Evolutionary conservation across 2,329 filamentous ascomycete genomes (phyloP).

Genomic region (Massarina eburnea): DNA sequence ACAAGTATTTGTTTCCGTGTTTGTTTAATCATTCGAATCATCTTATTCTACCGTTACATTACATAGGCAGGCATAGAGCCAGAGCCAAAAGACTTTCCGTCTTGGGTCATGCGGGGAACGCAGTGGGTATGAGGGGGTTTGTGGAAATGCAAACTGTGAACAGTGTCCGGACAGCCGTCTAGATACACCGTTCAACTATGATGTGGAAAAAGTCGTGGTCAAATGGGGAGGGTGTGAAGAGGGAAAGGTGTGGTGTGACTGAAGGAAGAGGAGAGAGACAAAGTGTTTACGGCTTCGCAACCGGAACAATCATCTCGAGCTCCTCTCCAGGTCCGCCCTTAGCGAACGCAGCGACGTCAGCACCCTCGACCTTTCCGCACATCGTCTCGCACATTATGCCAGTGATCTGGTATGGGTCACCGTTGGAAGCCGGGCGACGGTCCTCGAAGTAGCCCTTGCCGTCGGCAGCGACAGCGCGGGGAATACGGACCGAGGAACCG

Average conservation of each 20-base stretch:
- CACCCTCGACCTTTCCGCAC: constrained; percentile 54
- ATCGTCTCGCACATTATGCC: constrained; percentile 77
- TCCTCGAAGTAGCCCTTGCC: constrained; percentile 93
- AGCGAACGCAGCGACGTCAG: constrained; percentile 47
- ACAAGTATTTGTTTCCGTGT: no score
- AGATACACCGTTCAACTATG: no score
- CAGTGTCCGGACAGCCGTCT: no score
- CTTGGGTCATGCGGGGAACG: no score
- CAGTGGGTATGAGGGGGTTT: no score
- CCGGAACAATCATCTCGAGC: constrained; percentile 27
- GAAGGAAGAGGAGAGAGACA: not conserved
- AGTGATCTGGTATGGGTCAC: constrained; percentile 82
- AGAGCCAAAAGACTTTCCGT: no score
- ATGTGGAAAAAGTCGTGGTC: not conserved
- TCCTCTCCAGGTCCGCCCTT: constrained; percentile 28
- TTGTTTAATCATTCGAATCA: no score
- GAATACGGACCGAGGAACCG: constrained; percentile 90
- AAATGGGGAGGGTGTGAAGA: not conserved
- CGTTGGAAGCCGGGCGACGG: constrained; percentile 71
- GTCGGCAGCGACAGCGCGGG: constrained; percentile 79
- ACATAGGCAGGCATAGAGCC: no score
- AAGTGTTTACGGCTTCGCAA: constrained; percentile 16
- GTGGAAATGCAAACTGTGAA: no score
- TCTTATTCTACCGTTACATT: no score
- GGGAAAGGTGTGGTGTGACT: not conserved